Conservation (phyloP, 192 early-diverging fungal genomes). For the Umbelopsis vinacea region DNA sequence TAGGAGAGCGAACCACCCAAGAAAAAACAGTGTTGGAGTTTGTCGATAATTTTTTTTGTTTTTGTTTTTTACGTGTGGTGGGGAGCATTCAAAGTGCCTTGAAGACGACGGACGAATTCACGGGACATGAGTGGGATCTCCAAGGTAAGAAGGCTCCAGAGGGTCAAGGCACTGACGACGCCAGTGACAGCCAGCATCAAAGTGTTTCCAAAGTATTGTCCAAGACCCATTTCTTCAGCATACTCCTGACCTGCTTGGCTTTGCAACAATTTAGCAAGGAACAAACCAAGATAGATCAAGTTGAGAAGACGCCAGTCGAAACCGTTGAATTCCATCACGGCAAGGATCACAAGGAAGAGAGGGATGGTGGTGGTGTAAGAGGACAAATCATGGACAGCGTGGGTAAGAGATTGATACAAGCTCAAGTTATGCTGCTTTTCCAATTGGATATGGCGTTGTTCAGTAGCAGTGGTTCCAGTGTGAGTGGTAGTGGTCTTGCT, state of each 20-base stretch:
- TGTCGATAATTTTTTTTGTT: not conserved
- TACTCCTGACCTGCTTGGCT: slow-evolving; percentile 25
- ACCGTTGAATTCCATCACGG: slow-evolving; percentile 38
- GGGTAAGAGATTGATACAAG: slow-evolving; percentile 22
- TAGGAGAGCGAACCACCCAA: not conserved
- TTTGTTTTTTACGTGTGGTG: not conserved
- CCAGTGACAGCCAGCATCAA: slow-evolving; percentile 15
- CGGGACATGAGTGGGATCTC: slow-evolving; percentile 5
- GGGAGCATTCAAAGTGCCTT: not conserved
- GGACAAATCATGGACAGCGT: slow-evolving; percentile 32
- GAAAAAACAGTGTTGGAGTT: not conserved
- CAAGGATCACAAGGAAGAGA: slow-evolving; percentile 34
- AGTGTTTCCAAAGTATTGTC: not conserved
- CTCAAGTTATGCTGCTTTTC: slow-evolving; percentile 26
- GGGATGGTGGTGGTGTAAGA: slow-evolving; percentile 35
- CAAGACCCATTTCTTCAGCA: slow-evolving; percentile 15
- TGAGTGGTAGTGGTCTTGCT: slow-evolving; percentile 2
- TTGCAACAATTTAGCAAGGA: slow-evolving; percentile 34
- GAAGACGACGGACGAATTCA: not conserved
- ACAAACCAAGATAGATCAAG: slow-evolving; percentile 34
- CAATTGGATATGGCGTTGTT: slow-evolving; percentile 5
- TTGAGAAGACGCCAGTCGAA: slow-evolving; percentile 41
- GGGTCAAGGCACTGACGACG: slow-evolving; percentile 5
- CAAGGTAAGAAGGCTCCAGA: slow-evolving; percentile 2
- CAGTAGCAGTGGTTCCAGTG: slow-evolving; percentile 13